These are phyloP conservation scores for Penicillium roqueforti DNA, from an alignment of 495 filamentous ascomycete species.

Conservation along the genomic window DNA sequence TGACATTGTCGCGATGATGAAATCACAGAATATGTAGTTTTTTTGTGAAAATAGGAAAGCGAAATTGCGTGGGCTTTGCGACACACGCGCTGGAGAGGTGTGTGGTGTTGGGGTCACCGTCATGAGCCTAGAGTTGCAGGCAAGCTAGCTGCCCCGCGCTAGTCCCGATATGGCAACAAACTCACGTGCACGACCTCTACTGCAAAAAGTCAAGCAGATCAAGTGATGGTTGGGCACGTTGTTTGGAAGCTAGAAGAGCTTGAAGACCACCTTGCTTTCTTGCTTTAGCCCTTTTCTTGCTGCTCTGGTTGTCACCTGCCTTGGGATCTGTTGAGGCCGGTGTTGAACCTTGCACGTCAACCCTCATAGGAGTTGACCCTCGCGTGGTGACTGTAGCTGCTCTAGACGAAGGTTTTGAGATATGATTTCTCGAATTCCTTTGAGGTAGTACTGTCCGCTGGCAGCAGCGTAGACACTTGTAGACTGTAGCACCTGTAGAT, in stretches of 20 bases:
- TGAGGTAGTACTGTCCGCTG: conserved; percentile 29
- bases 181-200: conserved; percentile 11
- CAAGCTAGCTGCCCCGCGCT: conserved; percentile 20
- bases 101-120: neutral
- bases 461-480: conserved; percentile 40
- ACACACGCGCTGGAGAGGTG: neutral
- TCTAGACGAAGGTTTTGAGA: conserved; percentile 1
- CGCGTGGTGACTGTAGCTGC: conserved; percentile 5
- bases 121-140: neutral
- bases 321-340: conserved; percentile 15
- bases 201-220: conserved; percentile 59
- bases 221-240: conserved; percentile 38
- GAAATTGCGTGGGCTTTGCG: neutral
- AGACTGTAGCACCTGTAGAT: conserved; percentile 28
- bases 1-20: conserved; percentile 25
- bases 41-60: neutral
- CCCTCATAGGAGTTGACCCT: conserved; percentile 8
- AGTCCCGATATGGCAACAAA: neutral
- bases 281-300: conserved; percentile 56
- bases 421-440: conserved; percentile 14
- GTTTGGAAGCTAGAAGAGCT: conserved; percentile 52
- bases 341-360: conserved; percentile 1
- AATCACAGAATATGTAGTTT: neutral
- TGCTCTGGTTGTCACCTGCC: conserved; percentile 45
- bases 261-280: conserved; percentile 57